These are phyloP conservation scores for Candida endomychidarum DNA, from an alignment of 805 yeast species.

Conservation along the genomic window DNA sequence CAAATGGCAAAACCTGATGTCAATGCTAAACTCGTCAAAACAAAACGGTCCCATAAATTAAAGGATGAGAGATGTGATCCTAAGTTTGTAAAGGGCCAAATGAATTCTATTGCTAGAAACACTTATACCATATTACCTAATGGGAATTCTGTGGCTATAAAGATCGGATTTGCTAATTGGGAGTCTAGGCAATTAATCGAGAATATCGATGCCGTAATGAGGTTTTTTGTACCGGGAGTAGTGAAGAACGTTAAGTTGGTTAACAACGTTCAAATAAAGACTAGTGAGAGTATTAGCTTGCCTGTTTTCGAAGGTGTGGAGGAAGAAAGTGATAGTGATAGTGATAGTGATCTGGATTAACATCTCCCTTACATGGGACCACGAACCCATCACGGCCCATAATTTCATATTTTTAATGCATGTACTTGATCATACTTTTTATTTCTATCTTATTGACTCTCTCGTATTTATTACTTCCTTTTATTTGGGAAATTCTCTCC, in stretches of 20 bases:
- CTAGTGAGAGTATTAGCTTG: conserved; percentile 64
- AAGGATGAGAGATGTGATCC: conserved; percentile 66
- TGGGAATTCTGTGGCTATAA: conserved; percentile 61
- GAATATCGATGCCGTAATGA: conserved; percentile 52
- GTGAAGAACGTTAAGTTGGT: conserved; percentile 29
- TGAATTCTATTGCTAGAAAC: conserved; percentile 62
- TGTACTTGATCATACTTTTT: too few species aligned
- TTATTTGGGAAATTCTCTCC: too few species aligned
- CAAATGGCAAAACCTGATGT: conserved; percentile 52
- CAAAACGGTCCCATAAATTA: conserved; percentile 38
- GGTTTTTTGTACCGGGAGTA: conserved; percentile 59
- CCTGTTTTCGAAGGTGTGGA: conserved; percentile 42
- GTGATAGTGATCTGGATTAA: not conserved
- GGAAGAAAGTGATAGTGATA: conserved; percentile 9
- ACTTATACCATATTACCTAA: conserved; percentile 58
- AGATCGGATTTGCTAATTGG: conserved; percentile 58
- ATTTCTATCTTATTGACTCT: too few species aligned
- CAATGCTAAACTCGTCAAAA: conserved; percentile 31
- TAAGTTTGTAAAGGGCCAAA: conserved; percentile 60
- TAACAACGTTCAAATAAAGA: conserved; percentile 55
- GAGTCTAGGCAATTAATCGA: conserved; percentile 41
- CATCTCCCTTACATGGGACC: not conserved
- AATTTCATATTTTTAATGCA: too few species aligned
- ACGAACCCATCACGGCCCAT: too few species aligned
- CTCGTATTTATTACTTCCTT: too few species aligned